Base-by-base conservation (phyloP, 1,284 basidiomycete genomes). In the Austropuccinia psidii region DNA sequence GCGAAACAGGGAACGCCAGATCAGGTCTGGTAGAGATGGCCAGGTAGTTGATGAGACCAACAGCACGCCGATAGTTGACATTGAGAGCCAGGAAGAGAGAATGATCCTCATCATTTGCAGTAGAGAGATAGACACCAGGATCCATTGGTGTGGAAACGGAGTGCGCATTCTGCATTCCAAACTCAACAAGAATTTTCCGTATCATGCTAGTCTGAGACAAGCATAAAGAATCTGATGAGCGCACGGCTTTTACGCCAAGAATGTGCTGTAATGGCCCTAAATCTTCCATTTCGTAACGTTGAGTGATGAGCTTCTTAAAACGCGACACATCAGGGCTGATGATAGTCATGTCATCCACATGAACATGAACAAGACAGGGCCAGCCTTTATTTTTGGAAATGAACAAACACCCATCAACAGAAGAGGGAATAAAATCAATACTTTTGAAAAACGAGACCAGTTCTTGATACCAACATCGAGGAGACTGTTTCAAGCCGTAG, bases 231-330 rank as follows among this genome's bases (percentile, higher is more conserved):
- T 5, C 29, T 45, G 1, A 19, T 3, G 1, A 31, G 19, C 2
- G 17, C 21, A 49, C 15, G 6, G 15, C 41, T 50, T 13, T 65
- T 65, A 50, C 35, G 0, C 62, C 62, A 13, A 65, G 45, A 1
- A 65, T 17, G 1, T 29, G 49, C 15, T 13, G 21, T 0, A 19
- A n/a, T 49, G 15, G 7, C n/a, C 62, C 62, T 17, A 45, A 27
- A n/a, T 68, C 65, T 2, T 68, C 65, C 65, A 68, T 68, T 0
- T 33, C 19, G 24, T 37, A 68, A 24, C 21, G 21, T 5, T 54
- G 6, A 3, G 19, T 41, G 24, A 68, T 68, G 29, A 68, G 33
- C 7, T 0, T 41, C 43, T 55, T 68, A 35, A 68, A 68, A 1
- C 65, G 0, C 1, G 0, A n/a, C 11, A 57, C 24, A n/a, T 68